phyloP scores from a whole-genome alignment of 1,139 yeast genomes.

The Pichia kudriavzevii region DNA sequence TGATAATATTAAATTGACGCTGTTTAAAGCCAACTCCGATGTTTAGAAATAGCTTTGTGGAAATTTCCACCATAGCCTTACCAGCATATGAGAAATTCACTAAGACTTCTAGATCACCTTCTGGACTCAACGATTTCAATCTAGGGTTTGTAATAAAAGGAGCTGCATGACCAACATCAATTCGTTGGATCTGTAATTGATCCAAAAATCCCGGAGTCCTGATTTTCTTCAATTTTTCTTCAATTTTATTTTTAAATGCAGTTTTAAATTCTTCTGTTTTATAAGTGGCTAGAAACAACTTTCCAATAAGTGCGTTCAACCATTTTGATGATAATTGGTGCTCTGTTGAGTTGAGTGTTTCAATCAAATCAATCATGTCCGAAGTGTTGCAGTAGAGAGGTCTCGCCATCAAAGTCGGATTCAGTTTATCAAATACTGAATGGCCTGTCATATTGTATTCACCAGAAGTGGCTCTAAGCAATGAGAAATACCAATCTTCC shows the following conservation, averaged over 20 bases:
- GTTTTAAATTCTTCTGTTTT: conserved; percentile 59
- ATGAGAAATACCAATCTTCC: conserved; percentile 87
- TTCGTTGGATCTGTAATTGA: conserved; percentile 63
- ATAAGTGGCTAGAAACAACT: conserved; percentile 70
- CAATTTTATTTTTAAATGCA: conserved; percentile 50
- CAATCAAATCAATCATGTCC: conserved; percentile 67
- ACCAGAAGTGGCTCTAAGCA: conserved; percentile 64
- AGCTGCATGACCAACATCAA: conserved; percentile 73
- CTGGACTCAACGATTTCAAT: conserved; percentile 65
- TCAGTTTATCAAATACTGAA: conserved; percentile 22
- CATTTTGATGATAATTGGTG: conserved; percentile 81
- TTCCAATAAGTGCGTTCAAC: conserved; percentile 81
- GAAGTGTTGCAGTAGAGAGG: conserved; percentile 66
- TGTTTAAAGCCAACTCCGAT: conserved; percentile 70
- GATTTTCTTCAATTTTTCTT: conserved; percentile 67
- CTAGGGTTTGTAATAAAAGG: conserved; percentile 75
- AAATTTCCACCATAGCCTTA: conserved; percentile 60
- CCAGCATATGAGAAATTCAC: conserved; percentile 66
- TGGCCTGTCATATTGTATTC: conserved; percentile 1
- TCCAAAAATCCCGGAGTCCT: conserved; percentile 84
- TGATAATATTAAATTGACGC: conserved; percentile 67
- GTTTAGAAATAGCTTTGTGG: conserved; percentile 70
- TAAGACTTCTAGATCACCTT: conserved; percentile 65
- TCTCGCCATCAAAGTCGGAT: conserved; percentile 55
- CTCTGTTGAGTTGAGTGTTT: conserved; percentile 70